These are phyloP conservation scores for Phytopythium kandeliae DNA, from an alignment of 352 stramenopile species.

Conservation along the genomic window DNA sequence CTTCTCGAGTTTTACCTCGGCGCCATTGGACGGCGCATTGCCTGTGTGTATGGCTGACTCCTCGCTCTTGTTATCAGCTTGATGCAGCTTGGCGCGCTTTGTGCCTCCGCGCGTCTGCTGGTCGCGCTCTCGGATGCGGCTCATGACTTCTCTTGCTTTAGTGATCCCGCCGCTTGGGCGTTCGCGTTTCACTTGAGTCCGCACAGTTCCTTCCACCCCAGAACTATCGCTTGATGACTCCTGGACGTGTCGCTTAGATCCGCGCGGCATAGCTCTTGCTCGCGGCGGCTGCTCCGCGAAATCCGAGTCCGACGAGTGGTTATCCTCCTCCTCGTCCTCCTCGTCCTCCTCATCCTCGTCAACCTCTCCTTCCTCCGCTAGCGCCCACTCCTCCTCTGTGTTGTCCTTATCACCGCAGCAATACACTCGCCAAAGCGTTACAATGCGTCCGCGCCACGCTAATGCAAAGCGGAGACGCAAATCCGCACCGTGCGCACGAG, in stretches of 20 bases:
- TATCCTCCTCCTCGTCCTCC: slow-evolving; percentile 27
- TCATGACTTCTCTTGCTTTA: slow-evolving; percentile 4
- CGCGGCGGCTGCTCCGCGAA: slow-evolving; percentile 27
- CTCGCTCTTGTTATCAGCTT: slow-evolving; percentile 10
- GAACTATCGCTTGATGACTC: slow-evolving; percentile 44
- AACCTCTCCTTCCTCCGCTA: slow-evolving; percentile 16
- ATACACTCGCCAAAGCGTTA: neutral
- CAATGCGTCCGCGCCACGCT: neutral
- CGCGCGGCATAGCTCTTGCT: slow-evolving; percentile 7
- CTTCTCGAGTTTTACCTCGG: slow-evolving; percentile 9
- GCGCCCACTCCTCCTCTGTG: slow-evolving; percentile 39
- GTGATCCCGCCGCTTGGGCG: neutral
- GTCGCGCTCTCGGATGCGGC: slow-evolving; percentile 5
- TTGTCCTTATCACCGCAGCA: slow-evolving; percentile 17
- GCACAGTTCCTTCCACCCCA: slow-evolving; percentile 23
- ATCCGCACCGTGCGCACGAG: slow-evolving; percentile 28
- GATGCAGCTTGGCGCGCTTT: slow-evolving; percentile 6
- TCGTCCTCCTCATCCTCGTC: slow-evolving; percentile 28
- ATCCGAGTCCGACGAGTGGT: slow-evolving; percentile 23
- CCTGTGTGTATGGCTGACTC: slow-evolving; percentile 5
- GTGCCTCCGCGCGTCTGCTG: neutral
- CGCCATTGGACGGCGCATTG: slow-evolving; percentile 2
- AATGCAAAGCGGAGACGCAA: too few relatives aligned
- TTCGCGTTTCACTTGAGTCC: slow-evolving; percentile 13
- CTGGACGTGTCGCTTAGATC: slow-evolving; percentile 47